A percentile compares a stretch with the other conserved stretches of the same genome.
These are phyloP conservation scores for Dichomitus squalens DNA, from an alignment of 1,284 basidiomycete species.

Conservation along the genomic window DNA sequence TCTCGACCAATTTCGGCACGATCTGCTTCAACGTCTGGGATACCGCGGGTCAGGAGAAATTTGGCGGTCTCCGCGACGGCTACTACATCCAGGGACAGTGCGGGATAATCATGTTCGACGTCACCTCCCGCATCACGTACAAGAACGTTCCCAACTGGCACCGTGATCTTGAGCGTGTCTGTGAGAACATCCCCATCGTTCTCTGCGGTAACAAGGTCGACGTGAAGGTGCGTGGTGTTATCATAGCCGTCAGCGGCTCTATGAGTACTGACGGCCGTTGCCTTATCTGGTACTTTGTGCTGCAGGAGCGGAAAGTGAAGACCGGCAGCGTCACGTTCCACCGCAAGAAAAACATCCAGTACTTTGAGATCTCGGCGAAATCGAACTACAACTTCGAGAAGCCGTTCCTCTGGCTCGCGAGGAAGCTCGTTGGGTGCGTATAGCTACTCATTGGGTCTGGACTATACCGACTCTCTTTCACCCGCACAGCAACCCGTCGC, in stretches of 20 bases:
- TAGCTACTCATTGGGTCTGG: neutral
- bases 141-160: slow-evolving; percentile 99
- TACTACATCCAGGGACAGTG: slow-evolving; percentile 99
- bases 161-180: slow-evolving; percentile 98
- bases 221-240: slow-evolving; percentile 78
- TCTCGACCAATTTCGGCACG: slow-evolving; percentile 98
- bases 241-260: neutral
- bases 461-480: neutral
- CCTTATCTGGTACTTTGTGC: neutral
- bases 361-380: slow-evolving; percentile 99
- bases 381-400: slow-evolving; percentile 99
- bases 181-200: slow-evolving; percentile 99
- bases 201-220: slow-evolving; percentile 99
- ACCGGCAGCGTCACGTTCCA: slow-evolving; percentile 99
- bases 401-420: slow-evolving; percentile 99
- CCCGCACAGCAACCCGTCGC: slow-evolving; percentile 68
- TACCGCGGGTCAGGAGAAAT: slow-evolving; percentile 99
- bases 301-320: slow-evolving; percentile 99
- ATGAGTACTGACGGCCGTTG: slow-evolving; percentile 7
- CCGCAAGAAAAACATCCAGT: slow-evolving; percentile 99
- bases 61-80: slow-evolving; percentile 96
- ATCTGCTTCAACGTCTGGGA: slow-evolving; percentile 99
- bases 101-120: slow-evolving; percentile 99
- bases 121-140: slow-evolving; percentile 99
- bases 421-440: slow-evolving; percentile 94